These are phyloP conservation scores for Eimeria tenella DNA, from an alignment of 169 alveolate genomes.

Conservation along the genomic window DNA sequence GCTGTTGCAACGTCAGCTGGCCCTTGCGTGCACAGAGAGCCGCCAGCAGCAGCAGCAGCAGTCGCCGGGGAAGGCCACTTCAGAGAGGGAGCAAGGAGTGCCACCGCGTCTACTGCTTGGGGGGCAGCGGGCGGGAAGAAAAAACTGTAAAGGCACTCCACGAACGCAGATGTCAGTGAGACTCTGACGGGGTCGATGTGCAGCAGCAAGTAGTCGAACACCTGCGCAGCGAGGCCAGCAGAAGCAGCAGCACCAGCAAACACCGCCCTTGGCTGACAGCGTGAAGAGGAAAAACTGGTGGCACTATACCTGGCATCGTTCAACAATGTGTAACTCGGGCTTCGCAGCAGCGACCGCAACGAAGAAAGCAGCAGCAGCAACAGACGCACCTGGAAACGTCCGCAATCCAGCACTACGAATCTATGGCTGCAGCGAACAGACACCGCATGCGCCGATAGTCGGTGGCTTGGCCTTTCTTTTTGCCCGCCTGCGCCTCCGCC, in stretches of 20 bases:
- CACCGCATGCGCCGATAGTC: slow-evolving; percentile 75
- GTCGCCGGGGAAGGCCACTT: slow-evolving; percentile 47
- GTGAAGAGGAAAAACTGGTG: neutral
- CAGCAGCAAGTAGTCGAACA: slow-evolving; percentile 71
- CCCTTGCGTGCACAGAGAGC: neutral
- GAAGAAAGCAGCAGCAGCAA: slow-evolving; percentile 28
- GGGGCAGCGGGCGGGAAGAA: slow-evolving; percentile 64
- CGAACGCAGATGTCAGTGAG: slow-evolving; percentile 45
- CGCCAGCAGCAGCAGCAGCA: slow-evolving; percentile 20
- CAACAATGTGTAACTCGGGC: too few relatives aligned
- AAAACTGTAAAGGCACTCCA: slow-evolving; percentile 66
- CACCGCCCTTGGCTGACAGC: neutral
- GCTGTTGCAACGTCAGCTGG: slow-evolving; percentile 23
- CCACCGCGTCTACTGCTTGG: slow-evolving; percentile 56
- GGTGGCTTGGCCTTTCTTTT: slow-evolving; percentile 23
- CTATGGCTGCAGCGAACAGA: slow-evolving; percentile 72
- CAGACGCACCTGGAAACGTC: slow-evolving; percentile 61
- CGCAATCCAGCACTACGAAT: slow-evolving; percentile 58
- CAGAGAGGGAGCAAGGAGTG: slow-evolving; percentile 39
- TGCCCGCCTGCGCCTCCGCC: neutral
- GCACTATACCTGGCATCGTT: neutral
- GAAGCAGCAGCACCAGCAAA: slow-evolving; percentile 28
- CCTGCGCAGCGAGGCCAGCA: slow-evolving; percentile 54
- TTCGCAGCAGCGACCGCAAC: slow-evolving; percentile 15
- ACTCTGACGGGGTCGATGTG: slow-evolving; percentile 75